These are phyloP conservation scores for Backusella morwellensis DNA, from an alignment of 192 early-diverging fungal species.

Conservation along the genomic window DNA sequence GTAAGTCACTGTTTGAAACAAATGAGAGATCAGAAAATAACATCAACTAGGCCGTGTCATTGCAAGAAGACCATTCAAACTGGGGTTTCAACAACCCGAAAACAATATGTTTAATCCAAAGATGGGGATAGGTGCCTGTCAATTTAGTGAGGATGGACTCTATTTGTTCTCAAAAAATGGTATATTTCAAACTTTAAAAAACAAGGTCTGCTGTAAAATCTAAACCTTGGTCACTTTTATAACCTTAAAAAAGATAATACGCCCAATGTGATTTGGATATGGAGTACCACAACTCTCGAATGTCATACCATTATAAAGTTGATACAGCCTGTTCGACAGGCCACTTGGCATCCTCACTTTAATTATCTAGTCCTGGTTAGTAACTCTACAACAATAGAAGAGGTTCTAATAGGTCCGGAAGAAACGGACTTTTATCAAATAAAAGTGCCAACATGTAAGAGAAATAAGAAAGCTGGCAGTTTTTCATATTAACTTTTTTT, in stretches of 20 bases:
- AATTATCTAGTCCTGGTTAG: not conserved
- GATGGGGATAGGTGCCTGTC: conserved; percentile 64
- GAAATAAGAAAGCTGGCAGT: not conserved
- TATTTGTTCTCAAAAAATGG: conserved; percentile 68
- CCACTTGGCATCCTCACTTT: conserved; percentile 67
- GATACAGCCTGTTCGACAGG: conserved; percentile 48
- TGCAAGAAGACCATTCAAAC: conserved; percentile 48
- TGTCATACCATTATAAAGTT: conserved; percentile 60
- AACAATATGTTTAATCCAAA: conserved; percentile 71
- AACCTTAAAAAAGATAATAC: conserved; percentile 59
- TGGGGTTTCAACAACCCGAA: conserved; percentile 57
- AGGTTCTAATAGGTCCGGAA: conserved; percentile 3
- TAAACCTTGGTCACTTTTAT: not conserved
- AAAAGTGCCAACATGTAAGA: conserved; percentile 51
- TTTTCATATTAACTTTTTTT: not conserved
- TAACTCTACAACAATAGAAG: conserved; percentile 17
- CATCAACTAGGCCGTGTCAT: not conserved
- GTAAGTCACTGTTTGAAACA: not conserved
- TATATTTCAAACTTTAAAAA: conserved; percentile 29
- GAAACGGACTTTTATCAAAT: conserved; percentile 33
- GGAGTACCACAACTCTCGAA: conserved; percentile 53
- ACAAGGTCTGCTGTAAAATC: not conserved
- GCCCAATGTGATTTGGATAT: conserved; percentile 75
- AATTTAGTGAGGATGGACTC: conserved; percentile 62
- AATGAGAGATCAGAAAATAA: not conserved